A percentile compares a stretch with the other conserved stretches of the same genome.
Conservation (phyloP, 768 basidiomycete genomes). For the Russula earlei region DNA sequence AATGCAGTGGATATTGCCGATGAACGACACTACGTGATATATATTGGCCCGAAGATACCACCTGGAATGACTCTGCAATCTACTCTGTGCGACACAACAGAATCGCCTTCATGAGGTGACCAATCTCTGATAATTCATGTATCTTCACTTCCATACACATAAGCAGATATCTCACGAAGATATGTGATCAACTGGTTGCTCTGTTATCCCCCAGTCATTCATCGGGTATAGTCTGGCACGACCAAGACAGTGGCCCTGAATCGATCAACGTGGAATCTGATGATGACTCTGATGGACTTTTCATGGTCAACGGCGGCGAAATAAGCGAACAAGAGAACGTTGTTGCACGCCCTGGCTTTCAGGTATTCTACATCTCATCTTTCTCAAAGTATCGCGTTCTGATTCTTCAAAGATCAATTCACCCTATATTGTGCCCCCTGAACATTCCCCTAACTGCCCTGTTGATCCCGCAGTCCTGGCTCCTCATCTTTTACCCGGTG, state of each 20-base stretch:
- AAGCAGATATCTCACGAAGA: constrained; percentile 1
- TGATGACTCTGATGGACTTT: constrained; percentile 38
- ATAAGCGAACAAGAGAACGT: constrained; percentile 48
- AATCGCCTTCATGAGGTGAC: constrained; percentile 52
- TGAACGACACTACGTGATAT: constrained; percentile 38
- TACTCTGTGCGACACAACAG: constrained; percentile 42
- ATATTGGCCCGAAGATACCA: constrained; percentile 53
- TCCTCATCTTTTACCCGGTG: constrained; percentile 13
- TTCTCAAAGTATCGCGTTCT: background rate
- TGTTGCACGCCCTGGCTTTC: constrained; percentile 36
- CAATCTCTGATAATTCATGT: background rate
- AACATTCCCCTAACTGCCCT: background rate
- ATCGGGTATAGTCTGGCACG: constrained; percentile 35
- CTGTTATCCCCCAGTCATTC: constrained; percentile 43
- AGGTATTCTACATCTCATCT: constrained; percentile 25
- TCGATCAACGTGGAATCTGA: constrained; percentile 32
- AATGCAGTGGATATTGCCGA: constrained; percentile 11
- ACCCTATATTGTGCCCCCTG: background rate
- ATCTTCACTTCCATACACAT: background rate
- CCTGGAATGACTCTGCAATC: constrained; percentile 44
- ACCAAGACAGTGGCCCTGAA: constrained; percentile 23
- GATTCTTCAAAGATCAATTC: background rate
- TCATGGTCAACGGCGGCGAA: constrained; percentile 45
- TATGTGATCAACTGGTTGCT: constrained; percentile 47
- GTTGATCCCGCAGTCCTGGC: background rate